Evolutionary conservation across 345 rosid species (phyloP).

Genomic region (Diplotaxis tenuifolia): DNA sequence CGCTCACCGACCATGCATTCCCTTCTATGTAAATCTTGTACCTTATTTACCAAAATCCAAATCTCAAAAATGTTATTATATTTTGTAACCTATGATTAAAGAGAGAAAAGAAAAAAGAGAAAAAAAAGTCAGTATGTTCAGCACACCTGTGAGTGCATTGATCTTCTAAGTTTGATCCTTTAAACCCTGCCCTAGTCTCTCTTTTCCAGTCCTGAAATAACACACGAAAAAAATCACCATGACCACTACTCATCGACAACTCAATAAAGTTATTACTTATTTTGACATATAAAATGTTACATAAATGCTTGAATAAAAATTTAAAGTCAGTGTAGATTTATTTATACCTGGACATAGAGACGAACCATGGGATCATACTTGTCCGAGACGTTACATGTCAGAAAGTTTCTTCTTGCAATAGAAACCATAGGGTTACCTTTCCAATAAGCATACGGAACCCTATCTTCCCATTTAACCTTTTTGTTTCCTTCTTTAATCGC

Average conservation of each 20-base stretch:
- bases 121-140: not conserved
- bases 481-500: constrained; percentile 51
- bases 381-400: constrained; percentile 50
- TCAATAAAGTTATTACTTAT: not conserved
- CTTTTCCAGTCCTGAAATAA: constrained; percentile 43
- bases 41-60: constrained; percentile 23
- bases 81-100: not conserved
- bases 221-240: not conserved
- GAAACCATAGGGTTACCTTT: constrained; percentile 59
- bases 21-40: constrained; percentile 59
- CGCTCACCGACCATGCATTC: constrained; percentile 52
- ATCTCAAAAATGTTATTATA: not conserved
- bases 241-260: not conserved
- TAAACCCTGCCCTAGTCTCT: constrained; percentile 43
- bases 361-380: constrained; percentile 45
- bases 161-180: constrained; percentile 44
- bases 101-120: not conserved
- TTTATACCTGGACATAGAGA: constrained; percentile 42
- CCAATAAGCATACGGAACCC: constrained; percentile 68
- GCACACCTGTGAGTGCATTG: constrained; percentile 56
- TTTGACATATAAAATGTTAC: too few relatives aligned
- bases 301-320: not conserved
- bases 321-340: not conserved
- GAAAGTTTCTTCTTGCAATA: constrained; percentile 40
- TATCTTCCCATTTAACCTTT: constrained; percentile 56